A percentile compares a stretch with the other conserved stretches of the same genome.
Conservation (phyloP, 768 basidiomycete species). For the Boletus speciosus region DNA sequence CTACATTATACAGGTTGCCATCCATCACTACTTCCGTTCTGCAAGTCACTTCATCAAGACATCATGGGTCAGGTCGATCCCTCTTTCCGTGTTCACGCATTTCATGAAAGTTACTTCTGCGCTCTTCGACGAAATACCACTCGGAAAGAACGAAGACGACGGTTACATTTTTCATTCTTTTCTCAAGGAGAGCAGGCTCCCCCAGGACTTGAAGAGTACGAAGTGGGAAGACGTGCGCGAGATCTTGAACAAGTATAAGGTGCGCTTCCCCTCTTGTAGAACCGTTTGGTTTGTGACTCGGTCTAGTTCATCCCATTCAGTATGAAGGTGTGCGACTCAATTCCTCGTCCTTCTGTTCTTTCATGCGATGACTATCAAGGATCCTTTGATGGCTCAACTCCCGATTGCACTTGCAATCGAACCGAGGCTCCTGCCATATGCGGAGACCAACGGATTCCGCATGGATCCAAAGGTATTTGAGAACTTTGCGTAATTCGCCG, state of each 20-base stretch:
- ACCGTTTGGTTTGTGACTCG: slow-evolving; percentile 13
- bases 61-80: slow-evolving; percentile 65
- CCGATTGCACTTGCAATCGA: slow-evolving; percentile 76
- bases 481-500: background rate
- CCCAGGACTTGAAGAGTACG: slow-evolving; percentile 53
- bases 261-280: slow-evolving; percentile 24
- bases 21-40: slow-evolving; percentile 75
- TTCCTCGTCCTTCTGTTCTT: background rate
- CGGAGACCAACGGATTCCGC: slow-evolving; percentile 67
- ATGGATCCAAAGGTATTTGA: slow-evolving; percentile 69
- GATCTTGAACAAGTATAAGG: slow-evolving; percentile 68
- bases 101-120: slow-evolving; percentile 58
- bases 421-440: slow-evolving; percentile 68
- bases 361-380: slow-evolving; percentile 38
- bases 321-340: slow-evolving; percentile 47
- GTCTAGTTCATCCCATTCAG: slow-evolving; percentile 75
- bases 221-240: slow-evolving; percentile 64
- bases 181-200: slow-evolving; percentile 65
- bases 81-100: slow-evolving; percentile 57
- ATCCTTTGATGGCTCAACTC: slow-evolving; percentile 74
- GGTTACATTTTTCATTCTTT: slow-evolving; percentile 61
- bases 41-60: slow-evolving; percentile 73
- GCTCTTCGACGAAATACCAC: slow-evolving; percentile 63
- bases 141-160: slow-evolving; percentile 73
- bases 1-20: slow-evolving; percentile 73